Base-by-base conservation (phyloP, 441 rosid genomes). In the Aleurites moluccanus region DNA sequence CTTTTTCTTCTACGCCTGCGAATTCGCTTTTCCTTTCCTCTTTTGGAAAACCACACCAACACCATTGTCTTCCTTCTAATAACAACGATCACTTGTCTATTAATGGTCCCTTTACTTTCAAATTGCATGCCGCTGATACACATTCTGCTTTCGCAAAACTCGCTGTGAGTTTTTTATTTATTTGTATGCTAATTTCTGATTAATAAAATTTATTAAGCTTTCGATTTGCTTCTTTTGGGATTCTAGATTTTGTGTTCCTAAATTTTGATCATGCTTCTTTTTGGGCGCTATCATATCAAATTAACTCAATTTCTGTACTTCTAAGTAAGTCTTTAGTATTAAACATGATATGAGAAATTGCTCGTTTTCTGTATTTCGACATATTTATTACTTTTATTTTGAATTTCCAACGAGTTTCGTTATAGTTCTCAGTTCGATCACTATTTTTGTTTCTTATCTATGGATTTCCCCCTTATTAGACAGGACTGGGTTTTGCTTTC, bases 121-220 rank as follows among this genome's bases (percentile, higher is more conserved):
- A 35, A 49, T 50, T 75, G 23, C 74, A 62, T 49, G 38, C 56
- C 8, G 40, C 42, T 23, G 70, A 75, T 13, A 56, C 83, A 14
- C 79, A 72, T 82, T 83, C 85, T 40, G 75, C 77, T 40, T 78
- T 78, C 64, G 65, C 73, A 67, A 80, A 70, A 61, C 79, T 73
- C 53, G 44, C 83, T 49, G 92, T 86, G 44, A 83, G 84, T 59
- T 50, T 55, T 27, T 52, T 23, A 11, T 18, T 70, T 1, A 2
- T 47, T 73, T 23, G 21, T 20, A 1, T 18, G 44, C 40, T 69
- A 20, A 15, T 25, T 63, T 25, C 42, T 21, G n/a, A 40, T 8
- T 23, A 6, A 23, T 42, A 33, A 8, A 10, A 33, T 55, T 66
- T 8, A 3, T 11, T 15, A 5, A 38, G 35, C 28, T 45, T 45